Percentiles rank a stretch among this genome's conserved stretches.
phyloP scores from a whole-genome alignment of 2,329 filamentous ascomycete species.

The Bipolaris zeicola region DNA sequence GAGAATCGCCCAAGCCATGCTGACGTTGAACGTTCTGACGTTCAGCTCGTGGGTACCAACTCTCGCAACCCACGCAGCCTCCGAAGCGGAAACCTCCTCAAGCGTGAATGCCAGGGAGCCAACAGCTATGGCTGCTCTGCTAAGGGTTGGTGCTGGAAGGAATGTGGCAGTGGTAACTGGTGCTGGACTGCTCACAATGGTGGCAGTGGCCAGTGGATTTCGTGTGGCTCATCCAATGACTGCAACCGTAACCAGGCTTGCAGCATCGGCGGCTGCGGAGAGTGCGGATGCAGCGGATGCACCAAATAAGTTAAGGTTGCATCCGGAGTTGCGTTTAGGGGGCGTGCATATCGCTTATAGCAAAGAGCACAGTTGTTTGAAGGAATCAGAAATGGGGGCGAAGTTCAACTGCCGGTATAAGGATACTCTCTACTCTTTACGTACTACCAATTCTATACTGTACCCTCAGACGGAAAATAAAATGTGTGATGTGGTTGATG shows the following conservation, averaged over 20 bases:
- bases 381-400: too few species aligned
- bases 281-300: constrained; percentile 10
- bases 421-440: too few species aligned
- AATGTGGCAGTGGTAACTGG: constrained; percentile 8
- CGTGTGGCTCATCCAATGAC: neutral
- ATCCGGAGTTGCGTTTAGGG: neutral
- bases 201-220: constrained; percentile 10
- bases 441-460: too few species aligned
- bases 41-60: constrained; percentile 1
- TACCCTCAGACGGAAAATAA: too few species aligned
- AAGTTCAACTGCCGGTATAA: too few species aligned
- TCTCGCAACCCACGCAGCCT: constrained; percentile 6
- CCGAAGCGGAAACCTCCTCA: constrained; percentile 6
- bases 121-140: constrained; percentile 8
- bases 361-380: too few species aligned
- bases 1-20: constrained; percentile 5
- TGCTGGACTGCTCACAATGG: constrained; percentile 10
- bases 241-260: constrained; percentile 6
- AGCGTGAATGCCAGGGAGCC: constrained; percentile 6
- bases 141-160: constrained; percentile 10
- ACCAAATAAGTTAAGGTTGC: constrained; percentile 5
- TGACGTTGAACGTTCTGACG: constrained; percentile 6
- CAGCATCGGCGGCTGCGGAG: constrained; percentile 4
- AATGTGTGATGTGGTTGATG: too few species aligned
- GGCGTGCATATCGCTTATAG: neutral